Percentiles rank a stretch among this genome's conserved stretches.
phyloP scores from a whole-genome alignment of 2,329 filamentous ascomycete genomes.

The Verticillium zaregamsianum region DNA sequence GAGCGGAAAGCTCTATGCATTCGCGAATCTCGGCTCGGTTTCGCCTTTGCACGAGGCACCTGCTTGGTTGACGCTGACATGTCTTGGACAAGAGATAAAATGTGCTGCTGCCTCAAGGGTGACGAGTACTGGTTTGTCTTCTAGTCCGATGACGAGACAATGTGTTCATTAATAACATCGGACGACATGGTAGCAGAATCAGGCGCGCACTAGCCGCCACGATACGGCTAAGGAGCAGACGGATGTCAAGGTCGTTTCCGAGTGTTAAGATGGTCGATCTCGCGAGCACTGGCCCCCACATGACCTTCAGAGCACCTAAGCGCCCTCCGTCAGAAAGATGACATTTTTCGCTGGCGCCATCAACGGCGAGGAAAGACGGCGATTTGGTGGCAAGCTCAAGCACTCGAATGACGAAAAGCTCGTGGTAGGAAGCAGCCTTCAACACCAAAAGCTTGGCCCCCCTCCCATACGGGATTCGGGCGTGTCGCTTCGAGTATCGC shows the following conservation, averaged over 20 bases:
- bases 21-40: background rate
- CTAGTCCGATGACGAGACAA: background rate
- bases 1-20: background rate
- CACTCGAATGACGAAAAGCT: too few relatives aligned
- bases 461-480: too few relatives aligned
- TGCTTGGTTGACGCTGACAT: background rate
- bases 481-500: too few relatives aligned
- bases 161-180: background rate
- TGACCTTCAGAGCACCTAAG: background rate
- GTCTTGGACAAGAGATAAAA: background rate
- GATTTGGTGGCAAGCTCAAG: too few relatives aligned
- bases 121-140: background rate
- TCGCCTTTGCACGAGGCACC: background rate
- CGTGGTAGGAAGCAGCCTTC: too few relatives aligned
- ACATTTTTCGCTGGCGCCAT: background rate
- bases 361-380: too few relatives aligned
- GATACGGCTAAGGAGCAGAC: background rate
- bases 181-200: background rate
- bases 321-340: background rate
- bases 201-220: background rate
- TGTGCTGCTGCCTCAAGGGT: background rate
- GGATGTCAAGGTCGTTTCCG: background rate
- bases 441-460: too few relatives aligned
- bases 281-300: background rate
- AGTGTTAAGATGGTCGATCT: background rate